Evolutionary conservation across 2,329 filamentous ascomycete genomes (phyloP).

Genomic region (Emmonsia crescens): DNA sequence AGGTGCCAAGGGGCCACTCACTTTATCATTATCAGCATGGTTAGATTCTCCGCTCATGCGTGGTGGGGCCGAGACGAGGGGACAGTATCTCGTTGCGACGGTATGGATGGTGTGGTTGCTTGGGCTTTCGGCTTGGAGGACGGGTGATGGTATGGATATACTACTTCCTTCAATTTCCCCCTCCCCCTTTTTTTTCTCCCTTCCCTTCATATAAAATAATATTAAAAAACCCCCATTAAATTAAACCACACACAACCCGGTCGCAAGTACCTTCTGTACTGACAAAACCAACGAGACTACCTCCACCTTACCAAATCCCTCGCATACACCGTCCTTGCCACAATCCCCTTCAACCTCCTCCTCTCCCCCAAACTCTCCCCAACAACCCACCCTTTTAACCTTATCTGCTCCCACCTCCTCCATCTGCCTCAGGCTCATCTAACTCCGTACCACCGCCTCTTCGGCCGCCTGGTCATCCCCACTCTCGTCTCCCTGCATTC

Average conservation of each 20-base stretch:
- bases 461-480: slow-evolving; percentile 44
- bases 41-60: slow-evolving; percentile 33
- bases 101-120: slow-evolving; percentile 45
- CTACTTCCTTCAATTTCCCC: neutral
- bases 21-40: slow-evolving; percentile 25
- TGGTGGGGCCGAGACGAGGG: slow-evolving; percentile 39
- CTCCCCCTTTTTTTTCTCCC: neutral
- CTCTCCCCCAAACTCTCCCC: slow-evolving; percentile 33
- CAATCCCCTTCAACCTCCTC: slow-evolving; percentile 50
- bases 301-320: slow-evolving; percentile 53
- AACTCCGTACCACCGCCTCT: slow-evolving; percentile 47
- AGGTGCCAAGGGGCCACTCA: slow-evolving; percentile 9
- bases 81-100: slow-evolving; percentile 39
- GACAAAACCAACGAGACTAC: slow-evolving; percentile 40
- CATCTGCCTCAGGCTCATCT: slow-evolving; percentile 44
- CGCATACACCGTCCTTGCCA: slow-evolving; percentile 48
- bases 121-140: slow-evolving; percentile 39
- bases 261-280: neutral
- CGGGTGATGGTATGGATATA: slow-evolving; percentile 42
- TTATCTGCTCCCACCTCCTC: slow-evolving; percentile 46
- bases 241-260: neutral
- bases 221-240: neutral
- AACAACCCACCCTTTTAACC: slow-evolving; percentile 42
- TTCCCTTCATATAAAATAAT: neutral
- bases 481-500: slow-evolving; percentile 44